These are phyloP conservation scores for Sphaerostilbella broomeana DNA, from an alignment of 2,329 filamentous ascomycete species.

Conservation along the genomic window DNA sequence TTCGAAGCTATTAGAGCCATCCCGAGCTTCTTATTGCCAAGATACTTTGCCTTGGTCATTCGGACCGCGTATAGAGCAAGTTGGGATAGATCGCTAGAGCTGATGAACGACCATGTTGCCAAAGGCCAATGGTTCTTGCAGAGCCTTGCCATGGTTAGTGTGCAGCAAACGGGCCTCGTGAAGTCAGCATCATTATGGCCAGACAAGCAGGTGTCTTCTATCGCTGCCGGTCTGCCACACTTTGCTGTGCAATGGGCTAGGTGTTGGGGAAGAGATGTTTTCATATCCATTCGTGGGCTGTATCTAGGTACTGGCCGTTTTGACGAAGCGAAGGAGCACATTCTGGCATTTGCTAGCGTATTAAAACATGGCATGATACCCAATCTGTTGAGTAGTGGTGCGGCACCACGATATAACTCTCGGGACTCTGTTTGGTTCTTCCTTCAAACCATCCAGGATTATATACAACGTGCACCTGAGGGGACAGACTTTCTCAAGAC, in stretches of 20 bases:
- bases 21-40: conserved; percentile 81
- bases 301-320: conserved; percentile 85
- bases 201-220: conserved; percentile 71
- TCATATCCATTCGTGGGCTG: conserved; percentile 90
- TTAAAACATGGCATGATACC: conserved; percentile 98
- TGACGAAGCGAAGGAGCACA: conserved; percentile 85
- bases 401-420: conserved; percentile 86
- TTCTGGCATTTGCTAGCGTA: conserved; percentile 88
- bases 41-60: conserved; percentile 87
- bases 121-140: conserved; percentile 85
- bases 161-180: conserved; percentile 84
- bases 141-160: conserved; percentile 80
- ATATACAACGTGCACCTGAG: conserved; percentile 71
- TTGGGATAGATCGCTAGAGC: conserved; percentile 66
- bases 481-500: conserved; percentile 68
- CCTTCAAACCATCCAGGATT: conserved; percentile 92
- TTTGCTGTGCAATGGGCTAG: conserved; percentile 91
- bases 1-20: conserved; percentile 81
- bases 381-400: conserved; percentile 82
- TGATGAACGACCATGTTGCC: conserved; percentile 71
- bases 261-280: conserved; percentile 96
- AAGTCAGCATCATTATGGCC: conserved; percentile 90
- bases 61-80: conserved; percentile 83
- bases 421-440: conserved; percentile 98
- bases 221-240: conserved; percentile 89